Evolutionary conservation across 805 yeast genomes (phyloP), one percentile per base, ranked within the genome.

Genomic region (Pichia cephalocereana): DNA sequence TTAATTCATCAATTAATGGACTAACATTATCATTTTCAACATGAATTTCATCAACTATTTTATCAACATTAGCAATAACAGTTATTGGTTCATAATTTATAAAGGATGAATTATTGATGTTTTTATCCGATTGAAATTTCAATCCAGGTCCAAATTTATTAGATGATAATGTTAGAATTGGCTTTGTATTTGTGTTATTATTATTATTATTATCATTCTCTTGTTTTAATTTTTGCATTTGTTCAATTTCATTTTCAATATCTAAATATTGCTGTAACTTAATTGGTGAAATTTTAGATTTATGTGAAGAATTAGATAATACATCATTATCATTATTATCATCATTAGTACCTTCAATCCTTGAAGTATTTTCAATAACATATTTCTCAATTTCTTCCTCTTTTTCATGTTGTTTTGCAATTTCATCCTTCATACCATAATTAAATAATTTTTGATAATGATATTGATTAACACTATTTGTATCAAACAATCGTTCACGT

Each of bases 401-500:
- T 37, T 17, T 11, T 12, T 37, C 18, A 8, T 26, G 11, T 34
- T 31, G 41, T 40, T 23, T 34, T 36, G 23, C 38, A 19, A 37
- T 23, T 44, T 48, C 47, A 48, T 45, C 53, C 49, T 55, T 46
- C 63, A 58, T 59, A 10, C 57, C 67, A 48, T 52, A 57, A 10
- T 55, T 58, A 48, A 66, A 70, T 19, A 76, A 52, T 6, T 62
- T 58, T 5, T 72, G 72, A 56, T 72, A 76, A 53, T 76, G 80
- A 17, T 57, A 57, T 49, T 65, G 62, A 57, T 74, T 72, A 2
- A 72, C 64, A 8, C 70, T 63, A 19, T 64, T 61, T 5, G 60
- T 50, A 14, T 63, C 57, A 28, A 70, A 62, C 15, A 73, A 57
- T 40, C 72, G 59, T 31, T 68, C 72, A 34, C 64, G 62, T 9